These are phyloP conservation scores for Phoma sp. DNA, from an alignment of 2,329 filamentous ascomycete species.

Conservation along the genomic window DNA sequence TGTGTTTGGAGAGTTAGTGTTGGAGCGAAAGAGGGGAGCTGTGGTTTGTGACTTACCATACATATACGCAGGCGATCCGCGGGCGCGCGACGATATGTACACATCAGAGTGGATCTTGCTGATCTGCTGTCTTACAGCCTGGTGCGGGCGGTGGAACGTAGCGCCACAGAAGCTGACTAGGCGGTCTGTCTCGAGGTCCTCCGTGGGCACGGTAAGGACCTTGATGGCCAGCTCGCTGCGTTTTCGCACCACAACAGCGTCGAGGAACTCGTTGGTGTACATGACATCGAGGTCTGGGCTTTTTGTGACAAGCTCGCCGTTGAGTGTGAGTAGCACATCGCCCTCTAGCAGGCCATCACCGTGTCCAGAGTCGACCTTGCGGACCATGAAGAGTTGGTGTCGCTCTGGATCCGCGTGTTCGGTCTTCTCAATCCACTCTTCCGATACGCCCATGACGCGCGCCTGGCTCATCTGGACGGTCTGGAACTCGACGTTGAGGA, in stretches of 20 bases:
- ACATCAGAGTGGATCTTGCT: slow-evolving; percentile 95
- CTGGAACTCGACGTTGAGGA: slow-evolving; percentile 92
- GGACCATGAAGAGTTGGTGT: slow-evolving; percentile 98
- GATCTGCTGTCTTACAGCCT: slow-evolving; percentile 96
- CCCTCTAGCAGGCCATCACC: slow-evolving; percentile 79
- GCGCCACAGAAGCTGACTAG: slow-evolving; percentile 96
- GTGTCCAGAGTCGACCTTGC: slow-evolving; percentile 77
- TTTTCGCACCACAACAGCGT: slow-evolving; percentile 85
- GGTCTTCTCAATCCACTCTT: slow-evolving; percentile 94
- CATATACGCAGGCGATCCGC: slow-evolving; percentile 47
- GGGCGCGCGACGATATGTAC: slow-evolving; percentile 81
- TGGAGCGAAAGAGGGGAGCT: slow-evolving; percentile 78
- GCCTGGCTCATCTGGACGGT: slow-evolving; percentile 97
- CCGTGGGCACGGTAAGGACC: slow-evolving; percentile 83
- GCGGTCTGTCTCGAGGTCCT: slow-evolving; percentile 90
- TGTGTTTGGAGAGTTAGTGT: slow-evolving; percentile 54
- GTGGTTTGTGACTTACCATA: slow-evolving; percentile 43
- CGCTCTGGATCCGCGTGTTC: slow-evolving; percentile 86
- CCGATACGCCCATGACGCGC: slow-evolving; percentile 93
- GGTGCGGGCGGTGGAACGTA: slow-evolving; percentile 89
- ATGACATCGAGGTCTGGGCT: slow-evolving; percentile 94
- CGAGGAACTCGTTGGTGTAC: slow-evolving; percentile 85
- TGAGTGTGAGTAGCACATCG: slow-evolving; percentile 89
- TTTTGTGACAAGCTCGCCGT: slow-evolving; percentile 89
- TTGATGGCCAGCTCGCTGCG: slow-evolving; percentile 78